Percentiles rank a stretch among this genome's conserved stretches.
Conservation (phyloP, 2,329 filamentous ascomycete genomes). For the Aspergillus arachidicola region DNA sequence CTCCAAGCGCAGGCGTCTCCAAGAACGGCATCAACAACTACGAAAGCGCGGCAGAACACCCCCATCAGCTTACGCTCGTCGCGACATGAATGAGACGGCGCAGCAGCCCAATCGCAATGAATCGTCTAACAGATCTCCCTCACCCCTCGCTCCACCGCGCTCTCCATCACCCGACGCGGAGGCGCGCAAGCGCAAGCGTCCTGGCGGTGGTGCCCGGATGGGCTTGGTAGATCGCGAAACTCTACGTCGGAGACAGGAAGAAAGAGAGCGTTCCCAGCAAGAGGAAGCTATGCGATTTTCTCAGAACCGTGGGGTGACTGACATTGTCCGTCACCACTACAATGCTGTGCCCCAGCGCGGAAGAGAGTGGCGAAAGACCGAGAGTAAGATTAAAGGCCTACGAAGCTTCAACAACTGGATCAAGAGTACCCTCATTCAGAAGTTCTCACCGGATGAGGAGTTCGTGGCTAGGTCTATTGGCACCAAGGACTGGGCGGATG, state of each 20-base stretch:
- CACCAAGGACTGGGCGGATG: constrained; percentile 47
- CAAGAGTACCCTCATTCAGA: constrained; percentile 96
- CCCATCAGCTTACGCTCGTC: constrained; percentile 44
- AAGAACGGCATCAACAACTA: constrained; percentile 42
- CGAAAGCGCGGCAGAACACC: constrained; percentile 40
- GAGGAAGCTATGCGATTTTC: constrained; percentile 40
- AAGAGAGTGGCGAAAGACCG: constrained; percentile 90
- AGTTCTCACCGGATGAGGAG: constrained; percentile 83
- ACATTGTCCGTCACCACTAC: constrained; percentile 91
- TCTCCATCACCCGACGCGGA: constrained; percentile 44
- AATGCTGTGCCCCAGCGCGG: constrained; percentile 93
- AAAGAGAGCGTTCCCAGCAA: constrained; percentile 45
- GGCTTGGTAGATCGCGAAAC: constrained; percentile 41
- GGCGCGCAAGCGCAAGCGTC: constrained; percentile 48
- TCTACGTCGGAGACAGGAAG: constrained; percentile 46
- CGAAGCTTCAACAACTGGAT: constrained; percentile 98
- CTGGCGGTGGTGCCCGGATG: constrained; percentile 49
- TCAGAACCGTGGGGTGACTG: constrained; percentile 66
- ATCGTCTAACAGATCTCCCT: constrained; percentile 39
- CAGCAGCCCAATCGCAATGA: constrained; percentile 26
- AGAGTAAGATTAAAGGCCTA: constrained; percentile 92
- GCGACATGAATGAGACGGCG: constrained; percentile 33
- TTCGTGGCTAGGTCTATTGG: constrained; percentile 58
- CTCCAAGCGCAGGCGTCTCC: constrained; percentile 42
- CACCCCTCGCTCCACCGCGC: constrained; percentile 43